These are phyloP conservation scores for Lasiodiplodia theobromae DNA, from an alignment of 2,329 filamentous ascomycete species.

Conservation along the genomic window DNA sequence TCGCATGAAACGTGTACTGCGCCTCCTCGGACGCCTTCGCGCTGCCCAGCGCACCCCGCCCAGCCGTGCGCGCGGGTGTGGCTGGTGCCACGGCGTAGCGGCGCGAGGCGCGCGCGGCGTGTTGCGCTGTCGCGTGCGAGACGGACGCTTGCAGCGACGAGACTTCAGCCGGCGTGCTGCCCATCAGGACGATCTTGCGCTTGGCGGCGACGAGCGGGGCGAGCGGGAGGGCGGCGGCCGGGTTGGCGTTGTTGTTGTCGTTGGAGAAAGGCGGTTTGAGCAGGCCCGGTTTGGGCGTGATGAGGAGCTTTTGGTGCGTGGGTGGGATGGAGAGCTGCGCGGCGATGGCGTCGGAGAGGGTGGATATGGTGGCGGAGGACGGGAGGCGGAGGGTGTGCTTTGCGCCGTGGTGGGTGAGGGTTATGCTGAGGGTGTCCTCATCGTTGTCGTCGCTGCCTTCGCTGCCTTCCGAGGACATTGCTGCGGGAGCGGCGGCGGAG, in stretches of 20 bases:
- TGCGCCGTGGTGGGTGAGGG: slow-evolving; percentile 62
- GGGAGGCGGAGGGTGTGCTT: slow-evolving; percentile 57
- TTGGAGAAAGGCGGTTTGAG: slow-evolving; percentile 71
- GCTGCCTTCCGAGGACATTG: not conserved
- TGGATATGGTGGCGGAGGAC: slow-evolving; percentile 58
- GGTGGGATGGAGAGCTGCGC: slow-evolving; percentile 65
- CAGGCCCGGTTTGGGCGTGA: slow-evolving; percentile 70
- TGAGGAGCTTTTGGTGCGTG: slow-evolving; percentile 71
- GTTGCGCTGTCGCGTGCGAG: slow-evolving; percentile 40
- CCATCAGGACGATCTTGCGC: slow-evolving; percentile 72
- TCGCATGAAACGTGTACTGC: slow-evolving; percentile 80
- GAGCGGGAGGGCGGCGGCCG: slow-evolving; percentile 57
- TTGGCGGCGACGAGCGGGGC: slow-evolving; percentile 51
- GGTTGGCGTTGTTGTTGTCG: not conserved
- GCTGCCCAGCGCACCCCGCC: slow-evolving; percentile 46
- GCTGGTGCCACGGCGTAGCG: slow-evolving; percentile 46
- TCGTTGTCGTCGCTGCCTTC: not conserved
- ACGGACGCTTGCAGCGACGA: slow-evolving; percentile 56
- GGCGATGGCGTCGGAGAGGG: slow-evolving; percentile 68
- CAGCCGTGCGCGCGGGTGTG: slow-evolving; percentile 44
- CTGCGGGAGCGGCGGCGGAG: not conserved
- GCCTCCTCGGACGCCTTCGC: slow-evolving; percentile 63
- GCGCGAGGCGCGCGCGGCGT: slow-evolving; percentile 44
- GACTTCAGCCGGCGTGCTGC: slow-evolving; percentile 68
- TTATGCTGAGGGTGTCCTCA: slow-evolving; percentile 40